Evolutionary conservation across 768 basidiomycete genomes (phyloP), one percentile per base, ranked within the genome.

Genomic region (Calocybe indica): DNA sequence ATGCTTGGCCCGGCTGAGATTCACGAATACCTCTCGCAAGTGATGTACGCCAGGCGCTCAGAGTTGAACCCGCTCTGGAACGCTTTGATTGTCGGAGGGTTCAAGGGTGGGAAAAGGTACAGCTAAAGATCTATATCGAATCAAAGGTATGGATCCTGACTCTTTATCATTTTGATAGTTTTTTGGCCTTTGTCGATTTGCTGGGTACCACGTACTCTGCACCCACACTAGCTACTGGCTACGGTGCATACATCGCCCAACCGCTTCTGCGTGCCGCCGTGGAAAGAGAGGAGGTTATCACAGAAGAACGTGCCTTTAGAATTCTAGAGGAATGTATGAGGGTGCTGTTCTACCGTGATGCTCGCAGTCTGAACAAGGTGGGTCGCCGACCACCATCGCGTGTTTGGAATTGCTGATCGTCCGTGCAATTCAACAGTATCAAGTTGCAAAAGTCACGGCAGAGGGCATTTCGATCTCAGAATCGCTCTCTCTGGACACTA

Each of bases 1-100:
- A 70, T 74, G 22, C 80, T 98, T 3, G 88, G 89, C 13, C 90
- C 95, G 0, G 74, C 76, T 0, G 90, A 98, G 60, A 87, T 98
- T 50, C 96, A 97, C 65, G 91, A 93, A 60, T 95, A 90, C 59
- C 75, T 99, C 31, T 74, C 84, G 1, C 88, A 89, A 58, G 73
- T 95, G 54, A 91, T 98, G 89, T 99, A 98, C 62, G 77, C 71
- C 5, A 78, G 92, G 44, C 73, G 96, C 51, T 81, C 83, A 28
- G 91, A 94, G 75, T 79, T 97, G 66, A 72, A 98, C 62, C 96
- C 96, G 0, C 67, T 97, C 22, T 98, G 96, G 95, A 99, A 99
- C 59, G 79, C 93, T 30, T 64, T 97, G 31, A 71, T 99, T 48
- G 89, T 99, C 14, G 96, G 92, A 7, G 96, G 96, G 11, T 78